phyloP scores from a whole-genome alignment of 2,329 filamentous ascomycete species.

The Colletotrichum horii region DNA sequence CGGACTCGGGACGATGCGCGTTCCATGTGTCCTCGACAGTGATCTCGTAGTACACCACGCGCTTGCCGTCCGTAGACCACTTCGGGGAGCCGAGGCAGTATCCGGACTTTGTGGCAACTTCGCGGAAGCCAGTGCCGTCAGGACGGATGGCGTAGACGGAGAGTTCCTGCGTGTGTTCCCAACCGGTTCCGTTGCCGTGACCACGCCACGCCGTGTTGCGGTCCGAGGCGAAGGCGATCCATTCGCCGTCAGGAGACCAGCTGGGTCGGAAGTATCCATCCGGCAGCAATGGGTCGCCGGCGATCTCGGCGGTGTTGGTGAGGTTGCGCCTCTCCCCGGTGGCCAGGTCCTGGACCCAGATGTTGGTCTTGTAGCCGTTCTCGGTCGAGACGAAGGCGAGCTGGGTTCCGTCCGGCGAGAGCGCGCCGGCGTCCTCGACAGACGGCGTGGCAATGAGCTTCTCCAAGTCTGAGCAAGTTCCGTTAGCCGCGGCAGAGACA shows the following conservation, averaged over 20 bases:
- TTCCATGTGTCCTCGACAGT: conserved; percentile 9
- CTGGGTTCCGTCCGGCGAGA: not conserved
- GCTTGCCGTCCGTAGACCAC: conserved; percentile 2
- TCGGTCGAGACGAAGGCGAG: conserved; percentile 9
- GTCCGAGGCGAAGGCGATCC: conserved; percentile 8
- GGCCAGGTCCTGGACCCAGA: conserved; percentile 3
- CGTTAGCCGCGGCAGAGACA: not conserved
- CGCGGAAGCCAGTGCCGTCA: conserved; percentile 1
- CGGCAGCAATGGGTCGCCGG: not conserved
- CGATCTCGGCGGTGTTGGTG: conserved; percentile 1
- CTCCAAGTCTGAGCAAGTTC: not conserved
- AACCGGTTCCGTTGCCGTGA: conserved; percentile 4
- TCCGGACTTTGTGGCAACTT: not conserved
- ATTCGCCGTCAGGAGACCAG: conserved; percentile 10
- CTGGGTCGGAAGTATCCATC: conserved; percentile 7
- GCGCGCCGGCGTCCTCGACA: conserved; percentile 4
- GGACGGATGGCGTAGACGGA: conserved; percentile 6
- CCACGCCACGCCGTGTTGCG: conserved; percentile 10
- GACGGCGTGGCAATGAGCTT: conserved; percentile 5
- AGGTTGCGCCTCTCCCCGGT: conserved; percentile 5
- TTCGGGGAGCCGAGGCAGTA: conserved; percentile 9
- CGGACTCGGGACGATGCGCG: conserved; percentile 9
- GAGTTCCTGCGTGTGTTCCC: conserved; percentile 10
- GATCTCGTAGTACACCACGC: conserved; percentile 3
- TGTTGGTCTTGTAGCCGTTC: conserved; percentile 6